A percentile compares a stretch with the other conserved stretches of the same genome.
phyloP scores from a whole-genome alignment of 2,329 filamentous ascomycete genomes.

The Huntiella decipiens region DNA sequence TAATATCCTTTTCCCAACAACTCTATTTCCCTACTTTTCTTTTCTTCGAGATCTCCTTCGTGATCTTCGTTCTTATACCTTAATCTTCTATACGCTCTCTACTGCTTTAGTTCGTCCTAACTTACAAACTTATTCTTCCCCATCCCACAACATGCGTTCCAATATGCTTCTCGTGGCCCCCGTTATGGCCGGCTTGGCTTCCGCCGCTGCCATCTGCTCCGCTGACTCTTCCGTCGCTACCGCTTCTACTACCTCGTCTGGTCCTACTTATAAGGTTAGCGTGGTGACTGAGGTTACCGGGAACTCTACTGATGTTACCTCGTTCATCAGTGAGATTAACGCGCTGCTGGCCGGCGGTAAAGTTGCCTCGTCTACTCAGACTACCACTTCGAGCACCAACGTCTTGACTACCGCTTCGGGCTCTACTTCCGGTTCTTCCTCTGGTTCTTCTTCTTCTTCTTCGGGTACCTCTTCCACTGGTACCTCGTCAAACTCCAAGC shows the following conservation, averaged over 20 bases:
- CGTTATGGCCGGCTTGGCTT: slow-evolving; percentile 7
- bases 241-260: not conserved
- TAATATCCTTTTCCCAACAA: no score
- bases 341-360: not conserved
- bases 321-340: no score
- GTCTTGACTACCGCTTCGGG: not conserved
- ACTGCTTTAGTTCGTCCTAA: no score
- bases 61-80: no score
- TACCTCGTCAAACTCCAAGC: not conserved
- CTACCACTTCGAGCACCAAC: not conserved
- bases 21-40: no score
- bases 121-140: not conserved
- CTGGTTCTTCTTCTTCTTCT: not conserved
- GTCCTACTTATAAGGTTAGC: not conserved
- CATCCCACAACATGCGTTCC: slow-evolving; percentile 8
- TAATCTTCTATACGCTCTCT: no score
- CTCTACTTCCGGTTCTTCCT: not conserved
- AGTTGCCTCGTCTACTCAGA: not conserved
- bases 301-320: no score
- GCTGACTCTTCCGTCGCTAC: not conserved
- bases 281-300: no score
- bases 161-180: slow-evolving; percentile 8
- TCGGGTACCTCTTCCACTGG: not conserved
- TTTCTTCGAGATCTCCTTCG: no score
- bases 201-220: not conserved